Evolutionary conservation across 257 asterid species (phyloP).

Genomic region (Echium plantagineum): DNA sequence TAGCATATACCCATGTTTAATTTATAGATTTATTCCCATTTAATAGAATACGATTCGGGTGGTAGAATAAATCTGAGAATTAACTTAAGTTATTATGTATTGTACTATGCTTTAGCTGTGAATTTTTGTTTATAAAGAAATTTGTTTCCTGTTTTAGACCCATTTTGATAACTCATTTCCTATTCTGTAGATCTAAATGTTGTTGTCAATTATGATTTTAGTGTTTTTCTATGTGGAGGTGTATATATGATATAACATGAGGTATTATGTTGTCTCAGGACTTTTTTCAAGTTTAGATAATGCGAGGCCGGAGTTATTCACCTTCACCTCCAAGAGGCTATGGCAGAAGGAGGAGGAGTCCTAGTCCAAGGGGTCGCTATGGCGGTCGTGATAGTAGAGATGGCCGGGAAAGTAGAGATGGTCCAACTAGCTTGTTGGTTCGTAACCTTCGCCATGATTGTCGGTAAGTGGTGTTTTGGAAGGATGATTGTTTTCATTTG

Average conservation of each 20-base stretch:
- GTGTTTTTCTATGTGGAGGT: not conserved
- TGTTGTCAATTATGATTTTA: not conserved
- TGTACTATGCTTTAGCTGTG: too few relatives aligned
- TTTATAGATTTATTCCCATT: too few relatives aligned
- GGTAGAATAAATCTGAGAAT: too few relatives aligned
- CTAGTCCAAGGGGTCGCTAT: slow-evolving; percentile 52
- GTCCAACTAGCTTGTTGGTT: slow-evolving; percentile 83
- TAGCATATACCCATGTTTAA: too few relatives aligned
- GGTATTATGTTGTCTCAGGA: slow-evolving; percentile 3
- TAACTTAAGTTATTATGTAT: too few relatives aligned
- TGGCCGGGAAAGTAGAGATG: slow-evolving; percentile 24
- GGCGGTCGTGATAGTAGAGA: slow-evolving; percentile 26
- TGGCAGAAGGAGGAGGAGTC: slow-evolving; percentile 80
- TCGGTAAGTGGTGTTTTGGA: slow-evolving; percentile 29
- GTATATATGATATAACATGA: too few relatives aligned
- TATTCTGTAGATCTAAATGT: not conserved
- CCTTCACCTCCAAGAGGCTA: slow-evolving; percentile 95
- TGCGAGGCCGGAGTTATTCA: slow-evolving; percentile 93
- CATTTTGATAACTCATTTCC: too few relatives aligned
- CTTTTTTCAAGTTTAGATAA: not conserved
- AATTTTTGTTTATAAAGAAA: too few relatives aligned
- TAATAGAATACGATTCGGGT: too few relatives aligned
- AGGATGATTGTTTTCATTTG: not conserved
- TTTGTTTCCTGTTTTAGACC: too few relatives aligned
- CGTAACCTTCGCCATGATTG: slow-evolving; percentile 93